Conservation (phyloP, 305 asterid species). For the Fraxinus latifolia region DNA sequence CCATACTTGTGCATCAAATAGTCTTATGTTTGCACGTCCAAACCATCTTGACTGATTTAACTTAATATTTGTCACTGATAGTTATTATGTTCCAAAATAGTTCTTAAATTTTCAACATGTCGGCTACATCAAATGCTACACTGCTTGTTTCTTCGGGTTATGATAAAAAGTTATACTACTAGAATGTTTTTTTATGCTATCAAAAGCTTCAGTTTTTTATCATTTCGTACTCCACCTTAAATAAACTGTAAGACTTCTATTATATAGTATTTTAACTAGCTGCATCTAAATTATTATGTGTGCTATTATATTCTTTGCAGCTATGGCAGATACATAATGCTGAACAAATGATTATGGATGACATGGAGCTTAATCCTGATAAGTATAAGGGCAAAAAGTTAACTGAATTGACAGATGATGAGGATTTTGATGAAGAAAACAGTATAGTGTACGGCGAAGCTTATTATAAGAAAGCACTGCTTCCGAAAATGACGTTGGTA, state of each 20-base stretch:
- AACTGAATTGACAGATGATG: conserved; percentile 68
- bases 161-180: not conserved
- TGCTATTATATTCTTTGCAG: conserved; percentile 38
- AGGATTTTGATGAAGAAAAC: conserved; percentile 72
- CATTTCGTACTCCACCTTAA: not conserved
- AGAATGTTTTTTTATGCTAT: not conserved
- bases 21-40: not conserved
- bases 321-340: conserved; percentile 90
- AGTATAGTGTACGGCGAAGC: conserved; percentile 61
- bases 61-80: not conserved
- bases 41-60: not conserved
- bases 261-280: not conserved
- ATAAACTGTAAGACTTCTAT: not conserved
- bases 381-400: conserved; percentile 65
- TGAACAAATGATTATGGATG: conserved; percentile 94
- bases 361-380: conserved; percentile 68
- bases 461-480: conserved; percentile 55
- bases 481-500: conserved; percentile 65
- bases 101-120: not conserved
- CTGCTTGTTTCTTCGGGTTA: not conserved
- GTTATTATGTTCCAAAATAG: not conserved
- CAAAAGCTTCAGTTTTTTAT: not conserved
- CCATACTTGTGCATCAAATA: not conserved
- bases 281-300: conserved; percentile 6
- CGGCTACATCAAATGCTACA: not conserved